Conservation (phyloP, 2,329 filamentous ascomycete species). For the Fusarium nematophilum region DNA sequence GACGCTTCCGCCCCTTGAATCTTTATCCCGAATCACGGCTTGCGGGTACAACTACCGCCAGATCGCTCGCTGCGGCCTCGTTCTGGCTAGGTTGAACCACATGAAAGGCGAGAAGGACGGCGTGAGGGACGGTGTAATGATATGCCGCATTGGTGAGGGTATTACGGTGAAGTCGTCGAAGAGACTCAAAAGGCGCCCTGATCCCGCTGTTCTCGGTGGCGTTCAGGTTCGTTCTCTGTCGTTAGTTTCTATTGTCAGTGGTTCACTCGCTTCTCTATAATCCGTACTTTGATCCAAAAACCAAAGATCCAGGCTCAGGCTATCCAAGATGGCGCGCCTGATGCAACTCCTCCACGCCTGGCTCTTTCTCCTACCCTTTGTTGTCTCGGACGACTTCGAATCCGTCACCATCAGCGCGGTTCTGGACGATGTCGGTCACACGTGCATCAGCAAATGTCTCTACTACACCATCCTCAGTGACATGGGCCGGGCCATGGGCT, state of each 20-base stretch:
- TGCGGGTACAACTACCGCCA: constrained; percentile 7
- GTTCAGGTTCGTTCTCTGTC: not conserved
- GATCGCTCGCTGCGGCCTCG: constrained; percentile 11
- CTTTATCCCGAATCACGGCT: constrained; percentile 11
- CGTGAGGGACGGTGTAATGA: constrained; percentile 6
- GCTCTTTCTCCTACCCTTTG: constrained; percentile 11
- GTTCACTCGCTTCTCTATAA: not conserved
- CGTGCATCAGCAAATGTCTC: constrained; percentile 38
- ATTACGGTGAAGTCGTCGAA: not conserved
- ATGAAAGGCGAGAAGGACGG: not conserved
- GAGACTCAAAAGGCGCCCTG: constrained; percentile 19
- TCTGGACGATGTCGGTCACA: constrained; percentile 24
- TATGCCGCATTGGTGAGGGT: constrained; percentile 12
- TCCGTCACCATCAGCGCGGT: constrained; percentile 33
- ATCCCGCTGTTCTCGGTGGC: not conserved
- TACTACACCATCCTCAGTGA: constrained; percentile 27
- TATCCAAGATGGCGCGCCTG: constrained; percentile 20
- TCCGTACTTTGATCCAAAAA: not conserved
- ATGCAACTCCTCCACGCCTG: constrained; percentile 10
- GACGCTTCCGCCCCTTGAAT: constrained; percentile 20
- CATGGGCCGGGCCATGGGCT: constrained; percentile 38
- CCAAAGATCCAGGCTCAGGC: not conserved
- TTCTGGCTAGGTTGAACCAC: constrained; percentile 6
- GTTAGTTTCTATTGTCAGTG: not conserved
- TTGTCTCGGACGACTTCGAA: constrained; percentile 19